These are phyloP conservation scores for Neurospora tetrasperma DNA, from an alignment of 495 filamentous ascomycete genomes.

Conservation along the genomic window DNA sequence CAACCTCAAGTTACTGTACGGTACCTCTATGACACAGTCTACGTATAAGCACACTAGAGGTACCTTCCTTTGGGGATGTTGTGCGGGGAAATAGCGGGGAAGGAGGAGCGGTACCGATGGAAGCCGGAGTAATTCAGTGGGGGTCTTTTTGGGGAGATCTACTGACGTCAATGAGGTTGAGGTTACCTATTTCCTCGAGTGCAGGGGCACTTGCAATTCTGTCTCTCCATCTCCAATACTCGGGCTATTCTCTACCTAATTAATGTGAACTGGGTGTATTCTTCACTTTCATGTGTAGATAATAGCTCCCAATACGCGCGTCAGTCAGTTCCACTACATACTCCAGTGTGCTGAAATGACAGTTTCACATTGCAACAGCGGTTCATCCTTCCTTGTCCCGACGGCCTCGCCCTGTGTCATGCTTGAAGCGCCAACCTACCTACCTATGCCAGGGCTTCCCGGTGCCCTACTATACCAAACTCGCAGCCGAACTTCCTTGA, in stretches of 20 bases:
- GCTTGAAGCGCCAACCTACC: not conserved
- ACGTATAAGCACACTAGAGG: not conserved
- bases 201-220: not conserved
- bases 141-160: not conserved
- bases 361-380: not conserved
- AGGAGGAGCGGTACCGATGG: not conserved
- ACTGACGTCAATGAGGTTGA: not conserved
- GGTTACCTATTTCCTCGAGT: not conserved
- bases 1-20: not conserved
- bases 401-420: not conserved
- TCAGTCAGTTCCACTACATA: not conserved
- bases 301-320: not conserved
- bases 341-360: not conserved
- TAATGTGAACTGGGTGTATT: not conserved
- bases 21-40: not conserved
- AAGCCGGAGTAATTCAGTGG: not conserved
- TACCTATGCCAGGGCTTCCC: not conserved
- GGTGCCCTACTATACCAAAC: not conserved
- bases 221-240: not conserved
- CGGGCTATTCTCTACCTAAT: too few species aligned
- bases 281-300: not conserved
- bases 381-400: not conserved
- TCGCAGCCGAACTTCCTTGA: not conserved
- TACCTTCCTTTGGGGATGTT: not conserved
- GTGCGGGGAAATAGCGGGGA: not conserved